Conservation (phyloP, 2,329 filamentous ascomycete species). For the Alternaria triticina region DNA sequence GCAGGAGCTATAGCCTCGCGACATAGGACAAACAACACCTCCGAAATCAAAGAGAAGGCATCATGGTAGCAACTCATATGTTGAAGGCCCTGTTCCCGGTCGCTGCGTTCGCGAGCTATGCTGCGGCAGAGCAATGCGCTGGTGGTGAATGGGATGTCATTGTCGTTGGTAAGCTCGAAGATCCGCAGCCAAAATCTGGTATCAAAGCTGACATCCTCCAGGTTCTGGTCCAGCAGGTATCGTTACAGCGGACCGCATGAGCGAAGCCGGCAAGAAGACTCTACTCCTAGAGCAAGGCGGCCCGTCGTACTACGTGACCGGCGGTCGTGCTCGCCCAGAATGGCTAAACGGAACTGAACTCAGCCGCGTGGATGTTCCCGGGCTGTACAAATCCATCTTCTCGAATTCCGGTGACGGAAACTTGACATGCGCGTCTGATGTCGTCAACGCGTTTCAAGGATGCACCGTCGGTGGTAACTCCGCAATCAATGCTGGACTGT, state of each 20-base stretch:
- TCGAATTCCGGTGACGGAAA: conserved; percentile 40
- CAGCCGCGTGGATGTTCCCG: conserved; percentile 61
- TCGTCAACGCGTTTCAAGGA: conserved; percentile 54
- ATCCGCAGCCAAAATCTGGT: not conserved
- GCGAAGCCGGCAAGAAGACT: conserved; percentile 59
- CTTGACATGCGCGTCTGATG: conserved; percentile 51
- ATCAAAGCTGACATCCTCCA: not conserved
- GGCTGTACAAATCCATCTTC: conserved; percentile 60
- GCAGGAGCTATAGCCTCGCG: not conserved
- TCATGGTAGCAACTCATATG: conserved; percentile 14
- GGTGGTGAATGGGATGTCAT: conserved; percentile 33
- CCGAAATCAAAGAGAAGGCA: not conserved
- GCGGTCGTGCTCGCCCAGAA: conserved; percentile 55
- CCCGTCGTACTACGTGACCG: conserved; percentile 57
- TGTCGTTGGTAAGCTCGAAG: conserved; percentile 19
- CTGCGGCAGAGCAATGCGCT: conserved; percentile 4
- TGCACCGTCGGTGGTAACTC: conserved; percentile 61
- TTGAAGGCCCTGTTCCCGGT: conserved; percentile 18
- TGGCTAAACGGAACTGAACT: conserved; percentile 59
- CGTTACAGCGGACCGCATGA: conserved; percentile 59
- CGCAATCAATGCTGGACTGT: conserved; percentile 62
- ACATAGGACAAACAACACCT: not conserved
- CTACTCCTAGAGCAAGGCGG: conserved; percentile 61
- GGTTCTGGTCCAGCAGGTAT: conserved; percentile 61
- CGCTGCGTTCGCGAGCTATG: conserved; percentile 4